Evolutionary conservation across 805 yeast genomes (phyloP).

Genomic region (Starmerella apicola): DNA sequence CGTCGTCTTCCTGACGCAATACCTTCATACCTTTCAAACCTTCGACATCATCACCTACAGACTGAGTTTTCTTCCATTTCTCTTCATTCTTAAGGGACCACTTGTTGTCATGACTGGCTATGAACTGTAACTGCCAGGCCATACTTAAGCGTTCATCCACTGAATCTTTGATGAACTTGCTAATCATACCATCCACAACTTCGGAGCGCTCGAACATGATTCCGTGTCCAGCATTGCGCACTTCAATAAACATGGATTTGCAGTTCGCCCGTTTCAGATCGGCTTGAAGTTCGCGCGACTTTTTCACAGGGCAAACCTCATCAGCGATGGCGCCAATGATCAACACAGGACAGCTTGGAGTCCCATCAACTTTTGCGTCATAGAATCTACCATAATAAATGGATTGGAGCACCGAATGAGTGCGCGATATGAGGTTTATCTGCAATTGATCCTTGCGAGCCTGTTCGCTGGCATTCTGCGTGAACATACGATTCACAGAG

Average conservation of each 20-base stretch:
- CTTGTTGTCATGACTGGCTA: conserved; percentile 44
- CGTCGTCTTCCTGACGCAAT: conserved; percentile 47
- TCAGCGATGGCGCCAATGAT: conserved; percentile 51
- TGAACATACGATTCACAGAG: conserved; percentile 48
- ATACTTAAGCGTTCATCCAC: conserved; percentile 46
- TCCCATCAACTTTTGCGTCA: conserved; percentile 33
- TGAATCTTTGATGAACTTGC: conserved; percentile 41
- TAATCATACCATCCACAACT: conserved; percentile 45
- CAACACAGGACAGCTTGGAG: conserved; percentile 35
- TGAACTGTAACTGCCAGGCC: conserved; percentile 54
- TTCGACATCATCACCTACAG: conserved; percentile 32
- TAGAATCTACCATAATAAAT: conserved; percentile 39
- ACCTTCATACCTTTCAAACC: conserved; percentile 65
- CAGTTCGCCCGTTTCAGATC: background rate
- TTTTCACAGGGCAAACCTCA: conserved; percentile 37
- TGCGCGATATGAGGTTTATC: conserved; percentile 56
- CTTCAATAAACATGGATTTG: conserved; percentile 1
- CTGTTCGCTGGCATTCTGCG: conserved; percentile 26
- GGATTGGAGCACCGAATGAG: conserved; percentile 43
- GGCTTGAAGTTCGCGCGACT: conserved; percentile 23
- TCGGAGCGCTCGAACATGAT: conserved; percentile 53
- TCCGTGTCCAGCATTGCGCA: conserved; percentile 50
- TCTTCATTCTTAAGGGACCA: conserved; percentile 70
- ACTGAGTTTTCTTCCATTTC: conserved; percentile 51
- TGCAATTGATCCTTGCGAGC: conserved; percentile 47